A percentile compares a stretch with the other conserved stretches of the same genome.
Conservation (phyloP, 306 rosid species). For the Casuarina equisetifolia region DNA sequence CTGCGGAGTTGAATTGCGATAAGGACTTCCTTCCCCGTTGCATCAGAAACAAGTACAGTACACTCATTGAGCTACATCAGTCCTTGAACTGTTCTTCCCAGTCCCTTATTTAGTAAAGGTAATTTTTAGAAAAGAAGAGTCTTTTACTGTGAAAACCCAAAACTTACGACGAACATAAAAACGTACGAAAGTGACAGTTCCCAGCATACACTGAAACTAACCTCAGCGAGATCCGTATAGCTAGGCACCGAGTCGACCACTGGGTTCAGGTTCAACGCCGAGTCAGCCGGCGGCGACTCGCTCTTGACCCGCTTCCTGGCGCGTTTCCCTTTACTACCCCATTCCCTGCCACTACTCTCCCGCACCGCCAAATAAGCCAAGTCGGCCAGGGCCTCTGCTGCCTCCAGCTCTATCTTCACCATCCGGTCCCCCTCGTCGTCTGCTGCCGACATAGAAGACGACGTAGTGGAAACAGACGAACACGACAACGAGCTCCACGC, state of each 20-base stretch:
- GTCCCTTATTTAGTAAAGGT: background rate
- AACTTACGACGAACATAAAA: background rate
- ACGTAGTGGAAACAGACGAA: slow-evolving; percentile 22
- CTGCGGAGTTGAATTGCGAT: no score
- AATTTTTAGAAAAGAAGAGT: background rate
- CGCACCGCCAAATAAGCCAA: slow-evolving; percentile 64
- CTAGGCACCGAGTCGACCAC: slow-evolving; percentile 27
- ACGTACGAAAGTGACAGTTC: background rate
- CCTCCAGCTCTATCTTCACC: slow-evolving; percentile 76
- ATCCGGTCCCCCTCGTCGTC: slow-evolving; percentile 43
- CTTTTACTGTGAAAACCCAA: background rate
- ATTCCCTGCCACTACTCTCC: slow-evolving; percentile 33
- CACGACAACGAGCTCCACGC: slow-evolving; percentile 30
- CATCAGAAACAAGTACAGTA: background rate
- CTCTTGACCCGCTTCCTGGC: slow-evolving; percentile 41
- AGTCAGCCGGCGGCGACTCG: slow-evolving; percentile 46
- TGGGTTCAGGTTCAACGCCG: slow-evolving; percentile 24
- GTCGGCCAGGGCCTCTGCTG: slow-evolving; percentile 91
- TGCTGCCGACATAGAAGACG: slow-evolving; percentile 15
- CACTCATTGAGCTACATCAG: background rate
- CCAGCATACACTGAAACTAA: slow-evolving; percentile 18
- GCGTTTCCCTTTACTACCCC: slow-evolving; percentile 39
- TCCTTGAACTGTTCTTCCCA: background rate
- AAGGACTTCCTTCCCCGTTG: no score
- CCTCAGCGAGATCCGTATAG: slow-evolving; percentile 49